phyloP scores from a whole-genome alignment of 1,284 basidiomycete genomes.

The Ustilago hordei region DNA sequence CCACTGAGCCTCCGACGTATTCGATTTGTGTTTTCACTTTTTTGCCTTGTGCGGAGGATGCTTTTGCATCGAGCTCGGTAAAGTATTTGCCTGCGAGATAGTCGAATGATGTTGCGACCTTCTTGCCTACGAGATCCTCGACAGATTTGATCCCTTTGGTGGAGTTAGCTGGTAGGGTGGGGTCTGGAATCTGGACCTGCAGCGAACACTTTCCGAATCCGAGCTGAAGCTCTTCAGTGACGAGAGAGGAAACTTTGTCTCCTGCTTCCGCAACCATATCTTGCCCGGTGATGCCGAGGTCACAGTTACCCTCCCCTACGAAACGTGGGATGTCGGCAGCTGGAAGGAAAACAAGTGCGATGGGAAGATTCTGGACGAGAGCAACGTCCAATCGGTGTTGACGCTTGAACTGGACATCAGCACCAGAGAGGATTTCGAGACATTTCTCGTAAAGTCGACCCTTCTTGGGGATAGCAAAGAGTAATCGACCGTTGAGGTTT shows the following conservation, averaged over 20 bases:
- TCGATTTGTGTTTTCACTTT: conserved; percentile 80
- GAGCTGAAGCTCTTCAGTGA: conserved; percentile 85
- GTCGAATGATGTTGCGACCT: conserved; percentile 94
- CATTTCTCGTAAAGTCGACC: conserved; percentile 92
- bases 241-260: conserved; percentile 74
- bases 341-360: conserved; percentile 97
- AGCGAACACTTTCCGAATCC: conserved; percentile 94
- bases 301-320: conserved; percentile 96
- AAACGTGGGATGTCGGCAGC: conserved; percentile 98
- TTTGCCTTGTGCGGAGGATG: conserved; percentile 40
- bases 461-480: conserved; percentile 99
- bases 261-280: conserved; percentile 92
- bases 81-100: conserved; percentile 87
- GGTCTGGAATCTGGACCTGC: conserved; percentile 93
- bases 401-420: conserved; percentile 95
- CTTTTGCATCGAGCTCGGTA: conserved; percentile 76
- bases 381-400: conserved; percentile 90
- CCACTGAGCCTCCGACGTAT: conserved; percentile 96
- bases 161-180: conserved; percentile 70
- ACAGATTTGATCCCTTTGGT: conserved; percentile 75
- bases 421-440: conserved; percentile 80
- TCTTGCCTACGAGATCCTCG: conserved; percentile 86
- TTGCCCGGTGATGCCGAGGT: conserved; percentile 91
- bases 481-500: conserved; percentile 76
- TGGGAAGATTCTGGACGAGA: conserved; percentile 89